phyloP scores from a whole-genome alignment of 2,329 filamentous ascomycete species.

The Dactylella cylindrospora region DNA sequence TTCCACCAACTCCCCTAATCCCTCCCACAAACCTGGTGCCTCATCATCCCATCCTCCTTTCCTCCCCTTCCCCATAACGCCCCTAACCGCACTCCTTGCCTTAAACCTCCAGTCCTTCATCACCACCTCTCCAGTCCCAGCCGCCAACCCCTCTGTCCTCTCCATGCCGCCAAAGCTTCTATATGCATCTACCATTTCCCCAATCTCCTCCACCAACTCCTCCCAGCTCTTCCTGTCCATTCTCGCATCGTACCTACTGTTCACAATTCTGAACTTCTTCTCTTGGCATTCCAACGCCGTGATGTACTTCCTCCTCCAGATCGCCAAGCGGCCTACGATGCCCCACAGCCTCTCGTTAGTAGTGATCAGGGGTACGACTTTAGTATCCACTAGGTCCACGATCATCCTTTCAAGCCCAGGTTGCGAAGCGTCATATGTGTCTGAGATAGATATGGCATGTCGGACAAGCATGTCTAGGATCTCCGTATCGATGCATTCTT shows the following conservation, averaged over 20 bases:
- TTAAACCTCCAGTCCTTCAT: constrained; percentile 85
- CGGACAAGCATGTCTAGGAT: constrained; percentile 72
- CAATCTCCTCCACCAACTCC: constrained; percentile 73
- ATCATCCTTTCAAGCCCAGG: constrained; percentile 63
- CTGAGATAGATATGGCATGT: constrained; percentile 62
- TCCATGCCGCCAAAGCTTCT: constrained; percentile 72
- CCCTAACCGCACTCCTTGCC: constrained; percentile 77
- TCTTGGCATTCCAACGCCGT: constrained; percentile 81
- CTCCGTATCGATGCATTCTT: constrained; percentile 74
- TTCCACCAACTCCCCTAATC: constrained; percentile 9
- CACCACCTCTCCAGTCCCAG: constrained; percentile 61
- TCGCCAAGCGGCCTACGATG: constrained; percentile 68
- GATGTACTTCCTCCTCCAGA: constrained; percentile 70
- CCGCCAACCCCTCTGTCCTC: constrained; percentile 58
- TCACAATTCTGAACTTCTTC: constrained; percentile 79
- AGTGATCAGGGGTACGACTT: constrained; percentile 81
- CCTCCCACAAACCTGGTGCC: constrained; percentile 12
- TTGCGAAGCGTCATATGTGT: constrained; percentile 53
- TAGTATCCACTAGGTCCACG: constrained; percentile 70
- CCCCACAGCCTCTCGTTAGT: constrained; percentile 74
- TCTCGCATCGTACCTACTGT: constrained; percentile 60
- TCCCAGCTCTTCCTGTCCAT: constrained; percentile 67
- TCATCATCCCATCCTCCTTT: constrained; percentile 74
- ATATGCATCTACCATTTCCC: constrained; percentile 78
- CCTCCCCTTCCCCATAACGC: constrained; percentile 78